These are phyloP conservation scores for Arthromyces matolae DNA, from an alignment of 768 basidiomycete species.

Conservation along the genomic window DNA sequence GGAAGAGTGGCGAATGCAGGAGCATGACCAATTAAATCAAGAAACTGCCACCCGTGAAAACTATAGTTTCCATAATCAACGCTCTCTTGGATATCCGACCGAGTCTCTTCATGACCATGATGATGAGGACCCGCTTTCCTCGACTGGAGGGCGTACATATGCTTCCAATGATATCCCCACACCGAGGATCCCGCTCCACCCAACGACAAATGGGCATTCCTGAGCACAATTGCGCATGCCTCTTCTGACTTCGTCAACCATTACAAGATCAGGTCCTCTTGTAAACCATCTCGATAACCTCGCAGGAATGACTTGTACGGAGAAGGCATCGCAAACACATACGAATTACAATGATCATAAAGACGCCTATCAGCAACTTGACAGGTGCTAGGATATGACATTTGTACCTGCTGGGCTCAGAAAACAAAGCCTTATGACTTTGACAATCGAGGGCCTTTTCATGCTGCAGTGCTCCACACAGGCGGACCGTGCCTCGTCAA, in stretches of 20 bases:
- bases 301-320: too few relatives aligned
- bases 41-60: conserved; percentile 20
- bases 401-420: conserved; percentile 7
- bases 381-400: conserved; percentile 44
- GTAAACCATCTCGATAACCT: too few relatives aligned
- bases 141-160: background rate
- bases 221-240: conserved; percentile 30
- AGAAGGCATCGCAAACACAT: conserved; percentile 36
- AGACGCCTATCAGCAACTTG: conserved; percentile 42
- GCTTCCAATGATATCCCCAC: conserved; percentile 24
- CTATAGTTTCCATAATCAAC: conserved; percentile 8
- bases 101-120: conserved; percentile 1
- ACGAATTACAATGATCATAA: too few relatives aligned
- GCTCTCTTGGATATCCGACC: background rate
- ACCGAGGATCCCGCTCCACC: conserved; percentile 30
- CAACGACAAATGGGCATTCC: conserved; percentile 47
- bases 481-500: conserved; percentile 10
- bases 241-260: conserved; percentile 12
- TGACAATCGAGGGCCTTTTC: background rate
- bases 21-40: conserved; percentile 29
- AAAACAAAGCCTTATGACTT: conserved; percentile 10
- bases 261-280: conserved; percentile 10
- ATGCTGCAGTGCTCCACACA: background rate
- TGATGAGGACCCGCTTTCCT: conserved; percentile 12
- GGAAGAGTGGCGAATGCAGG: conserved; percentile 28